These are phyloP conservation scores for Ustilaginoidea virens DNA, from an alignment of 2,329 filamentous ascomycete species.

Conservation along the genomic window DNA sequence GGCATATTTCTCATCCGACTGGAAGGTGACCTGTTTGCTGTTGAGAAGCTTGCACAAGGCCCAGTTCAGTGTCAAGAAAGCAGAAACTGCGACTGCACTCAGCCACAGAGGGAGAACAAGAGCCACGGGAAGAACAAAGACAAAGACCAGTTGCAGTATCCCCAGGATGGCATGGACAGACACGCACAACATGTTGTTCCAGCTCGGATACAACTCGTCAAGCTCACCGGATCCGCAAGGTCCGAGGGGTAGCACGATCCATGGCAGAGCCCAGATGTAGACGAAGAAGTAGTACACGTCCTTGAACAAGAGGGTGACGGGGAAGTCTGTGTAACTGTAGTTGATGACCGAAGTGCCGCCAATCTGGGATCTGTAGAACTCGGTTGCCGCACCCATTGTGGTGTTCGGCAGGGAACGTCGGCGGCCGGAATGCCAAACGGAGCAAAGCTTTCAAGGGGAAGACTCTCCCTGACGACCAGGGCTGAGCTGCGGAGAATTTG, in stretches of 20 bases:
- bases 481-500: too few species aligned
- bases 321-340: slow-evolving; percentile 44
- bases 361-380: slow-evolving; percentile 43
- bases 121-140: slow-evolving; percentile 39
- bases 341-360: slow-evolving; percentile 41
- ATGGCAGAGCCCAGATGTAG: slow-evolving; percentile 41
- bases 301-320: slow-evolving; percentile 32
- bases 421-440: too few species aligned
- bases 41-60: slow-evolving; percentile 35
- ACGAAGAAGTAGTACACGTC: slow-evolving; percentile 41
- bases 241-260: slow-evolving; percentile 41
- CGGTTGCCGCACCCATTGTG: slow-evolving; percentile 16
- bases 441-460: too few species aligned
- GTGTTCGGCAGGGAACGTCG: not conserved
- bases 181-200: slow-evolving; percentile 40
- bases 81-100: slow-evolving; percentile 20
- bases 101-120: slow-evolving; percentile 33
- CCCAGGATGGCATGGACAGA: slow-evolving; percentile 41
- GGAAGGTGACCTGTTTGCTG: slow-evolving; percentile 30
- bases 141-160: slow-evolving; percentile 42
- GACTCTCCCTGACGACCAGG: too few species aligned
- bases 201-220: slow-evolving; percentile 48
- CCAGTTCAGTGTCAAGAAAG: slow-evolving; percentile 34
- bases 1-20: slow-evolving; percentile 38
- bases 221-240: slow-evolving; percentile 36